Conservation (phyloP, 73 alveolate genomes). For the Paraurostyla sp. region DNA sequence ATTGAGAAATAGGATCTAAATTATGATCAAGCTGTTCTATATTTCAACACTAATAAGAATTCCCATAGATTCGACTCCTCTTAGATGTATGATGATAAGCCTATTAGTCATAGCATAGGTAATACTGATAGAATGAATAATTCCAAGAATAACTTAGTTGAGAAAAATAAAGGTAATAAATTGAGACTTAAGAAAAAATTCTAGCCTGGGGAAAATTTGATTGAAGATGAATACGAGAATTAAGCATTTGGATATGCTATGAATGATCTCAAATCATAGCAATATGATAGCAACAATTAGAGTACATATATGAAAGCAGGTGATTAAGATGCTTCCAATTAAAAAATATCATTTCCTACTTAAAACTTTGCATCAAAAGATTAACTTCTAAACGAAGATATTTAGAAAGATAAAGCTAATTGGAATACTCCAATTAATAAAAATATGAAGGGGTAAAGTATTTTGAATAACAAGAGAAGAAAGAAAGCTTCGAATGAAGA, state of each 20-base stretch:
- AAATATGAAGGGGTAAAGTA: too few relatives aligned
- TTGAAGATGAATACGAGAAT: background rate
- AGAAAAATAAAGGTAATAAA: background rate
- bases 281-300: too few relatives aligned
- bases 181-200: background rate
- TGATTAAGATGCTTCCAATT: too few relatives aligned
- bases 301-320: too few relatives aligned
- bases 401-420: too few relatives aligned
- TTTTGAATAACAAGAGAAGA: too few relatives aligned
- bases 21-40: constrained; percentile 18
- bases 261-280: background rate
- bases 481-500: too few relatives aligned
- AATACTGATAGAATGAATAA: background rate
- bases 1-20: constrained; percentile 4
- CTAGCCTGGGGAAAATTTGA: background rate
- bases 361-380: too few relatives aligned
- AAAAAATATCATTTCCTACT: too few relatives aligned
- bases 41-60: background rate
- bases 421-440: too few relatives aligned
- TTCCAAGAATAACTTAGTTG: background rate
- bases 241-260: background rate
- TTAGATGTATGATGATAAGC: background rate
- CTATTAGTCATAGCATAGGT: background rate
- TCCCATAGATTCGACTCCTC: background rate
- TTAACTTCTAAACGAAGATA: too few relatives aligned